Evolutionary conservation across 2,329 filamentous ascomycete species (phyloP), one percentile per base, ranked within the genome.

Genomic region (Colletotrichum horii): DNA sequence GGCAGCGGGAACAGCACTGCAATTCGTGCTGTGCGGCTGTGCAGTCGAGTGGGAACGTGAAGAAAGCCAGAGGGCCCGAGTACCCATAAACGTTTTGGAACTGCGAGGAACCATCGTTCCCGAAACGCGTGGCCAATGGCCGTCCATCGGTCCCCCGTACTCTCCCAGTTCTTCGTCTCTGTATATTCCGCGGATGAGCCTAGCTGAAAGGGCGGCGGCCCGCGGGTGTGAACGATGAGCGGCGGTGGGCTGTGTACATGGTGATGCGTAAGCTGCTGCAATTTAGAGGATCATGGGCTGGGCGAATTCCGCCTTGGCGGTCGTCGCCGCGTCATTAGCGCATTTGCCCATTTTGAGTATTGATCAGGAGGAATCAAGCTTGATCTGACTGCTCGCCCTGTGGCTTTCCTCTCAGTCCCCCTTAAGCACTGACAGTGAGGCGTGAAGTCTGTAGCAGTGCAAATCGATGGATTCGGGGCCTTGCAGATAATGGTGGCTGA

Each of bases 91-190:
- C 48, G 64, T 73, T 43, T 73, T 64, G 48, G 70, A 75, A 73
- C 55, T 16, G 24, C 15, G 43, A 52, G 43, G 43, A 52, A 52
- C 43, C 43, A 52, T 24, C 38, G 64, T 52, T 68, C 36, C 69
- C 62, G 64, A 69, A 74, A 75, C 73, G 64, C 73, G 73, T 70
- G 73, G 70, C 74, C 70, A 65, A 74, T 68, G 69, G 61, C 24
- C 16, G 19, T 28, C 48, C 11, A 38, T 24, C 26, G 34, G 15
- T 61, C n/a, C 55, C 30, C 48, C 16, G n/a, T 24, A 11, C 56
- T 36, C 30, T 26, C 38, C 58, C 19, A 24, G 22, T 43, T 38
- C 58, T 0, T 52, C 28, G 43, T 22, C 34, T 65, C 61, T 24
- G 4, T 64, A 26, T 22, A 36, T 62, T 0, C 32, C 34, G 32